Base-by-base conservation (phyloP, 176 grass and related monocot species). In the Avena insularis region DNA sequence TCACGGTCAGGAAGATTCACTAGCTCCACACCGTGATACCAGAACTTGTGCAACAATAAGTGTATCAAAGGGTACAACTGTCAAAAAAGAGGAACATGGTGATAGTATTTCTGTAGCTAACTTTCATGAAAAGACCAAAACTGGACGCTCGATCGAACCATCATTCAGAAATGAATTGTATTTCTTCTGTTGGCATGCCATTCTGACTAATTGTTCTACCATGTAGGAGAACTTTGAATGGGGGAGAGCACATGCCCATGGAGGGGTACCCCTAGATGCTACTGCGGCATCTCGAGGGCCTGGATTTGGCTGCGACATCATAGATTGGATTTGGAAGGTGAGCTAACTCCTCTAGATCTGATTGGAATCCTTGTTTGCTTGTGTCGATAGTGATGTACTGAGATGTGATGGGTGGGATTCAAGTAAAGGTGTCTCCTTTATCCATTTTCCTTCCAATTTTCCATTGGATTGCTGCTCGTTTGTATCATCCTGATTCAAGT, bases 251-350 rank as follows among this genome's bases (percentile, higher is more conserved):
- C 84, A 82, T 95, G 87, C 88, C 96, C 53, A 74, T 71, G 43
- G 89, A 88, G 50, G 90, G 87, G 31, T 98, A 98, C 84, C 71
- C 85, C 86, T 82, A 92, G 88, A 95, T 88, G 79, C 90, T 98
- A 77, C 81, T 67, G 8, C 84, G 33, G 10, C 79, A 73, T 12
- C 75, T 70, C n/a, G 96, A 89, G 53, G 89, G 9, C 9, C 82
- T 91, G 53, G 93, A 98, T 91, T 86, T 89, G 87, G 79, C 75
- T 50, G 90, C 85, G 79, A 92, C 73, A 92, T 93, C 85, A 68
- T 96, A 75, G 93, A 91, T 88, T 91, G 93, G 96, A 95, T 98
- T 91, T 98, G 92, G 88, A 95, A 98, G 96, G 96, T 98, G 79
- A 83, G 61, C 79, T 89, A 46, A 6, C 45, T 9, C 13, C 21